These are phyloP conservation scores for Colletotrichum kahawae DNA, from an alignment of 2,329 filamentous ascomycete genomes.

Conservation along the genomic window DNA sequence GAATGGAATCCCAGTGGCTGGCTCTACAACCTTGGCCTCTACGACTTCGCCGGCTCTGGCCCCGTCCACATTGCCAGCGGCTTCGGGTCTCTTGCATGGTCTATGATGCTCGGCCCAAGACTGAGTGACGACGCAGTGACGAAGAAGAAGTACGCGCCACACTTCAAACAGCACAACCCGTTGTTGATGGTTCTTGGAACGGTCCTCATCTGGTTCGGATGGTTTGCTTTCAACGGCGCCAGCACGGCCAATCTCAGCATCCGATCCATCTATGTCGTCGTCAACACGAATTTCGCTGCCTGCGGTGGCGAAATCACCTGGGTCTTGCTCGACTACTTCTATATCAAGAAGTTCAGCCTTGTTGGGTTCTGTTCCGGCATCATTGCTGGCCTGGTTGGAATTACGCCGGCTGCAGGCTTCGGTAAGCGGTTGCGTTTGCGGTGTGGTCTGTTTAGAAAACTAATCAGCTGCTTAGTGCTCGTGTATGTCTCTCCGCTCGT, in stretches of 20 bases:
- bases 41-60: conserved; percentile 67
- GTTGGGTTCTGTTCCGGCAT: conserved; percentile 83
- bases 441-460: not conserved
- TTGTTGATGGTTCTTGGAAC: conserved; percentile 69
- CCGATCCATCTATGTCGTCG: conserved; percentile 58
- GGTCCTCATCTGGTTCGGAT: conserved; percentile 69
- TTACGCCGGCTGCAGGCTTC: conserved; percentile 80
- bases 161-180: conserved; percentile 64
- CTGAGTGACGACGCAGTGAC: conserved; percentile 49
- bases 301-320: conserved; percentile 59
- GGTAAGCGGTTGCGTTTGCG: conserved; percentile 10
- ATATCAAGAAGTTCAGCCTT: conserved; percentile 53
- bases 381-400: conserved; percentile 86
- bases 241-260: conserved; percentile 56
- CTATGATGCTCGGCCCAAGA: conserved; percentile 66
- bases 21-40: conserved; percentile 64
- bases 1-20: conserved; percentile 72
- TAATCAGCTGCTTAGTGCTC: conserved; percentile 34
- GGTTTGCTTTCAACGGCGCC: conserved; percentile 58
- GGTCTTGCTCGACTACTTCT: conserved; percentile 56
- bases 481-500: conserved; percentile 57
- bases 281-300: conserved; percentile 64
- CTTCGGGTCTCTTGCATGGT: conserved; percentile 68
- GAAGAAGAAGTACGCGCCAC: conserved; percentile 38
- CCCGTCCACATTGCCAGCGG: conserved; percentile 69